phyloP scores from a whole-genome alignment of 129 eudicot species.

The Flaveria sonorensis region DNA sequence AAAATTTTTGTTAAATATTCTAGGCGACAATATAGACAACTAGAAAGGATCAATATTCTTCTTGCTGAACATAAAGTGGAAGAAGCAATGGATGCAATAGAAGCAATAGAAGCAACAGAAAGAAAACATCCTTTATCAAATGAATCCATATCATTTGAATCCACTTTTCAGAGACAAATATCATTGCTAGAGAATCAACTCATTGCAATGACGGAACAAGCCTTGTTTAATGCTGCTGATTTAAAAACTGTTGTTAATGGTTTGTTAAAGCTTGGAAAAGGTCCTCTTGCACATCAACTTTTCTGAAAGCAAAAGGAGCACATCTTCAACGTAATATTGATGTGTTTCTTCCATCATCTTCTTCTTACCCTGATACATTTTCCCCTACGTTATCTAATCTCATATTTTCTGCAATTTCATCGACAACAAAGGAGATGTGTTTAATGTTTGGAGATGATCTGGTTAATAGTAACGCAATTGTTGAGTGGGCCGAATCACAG shows the following conservation, averaged over 20 bases:
- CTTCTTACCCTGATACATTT: conserved; percentile 81
- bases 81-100: conserved; percentile 61
- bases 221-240: conserved; percentile 41
- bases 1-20: too few species aligned
- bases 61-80: conserved; percentile 77
- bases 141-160: conserved; percentile 50
- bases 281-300: conserved; percentile 71
- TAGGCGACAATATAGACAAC: not conserved
- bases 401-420: conserved; percentile 65
- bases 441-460: conserved; percentile 77
- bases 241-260: conserved; percentile 46
- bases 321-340: conserved; percentile 65
- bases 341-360: conserved; percentile 70
- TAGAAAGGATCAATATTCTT: conserved; percentile 68
- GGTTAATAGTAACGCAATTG: conserved; percentile 51
- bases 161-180: conserved; percentile 57
- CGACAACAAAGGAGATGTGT: conserved; percentile 60
- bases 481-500: conserved; percentile 93
- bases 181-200: conserved; percentile 62
- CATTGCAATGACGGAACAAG: conserved; percentile 55
- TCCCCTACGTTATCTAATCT: conserved; percentile 79
- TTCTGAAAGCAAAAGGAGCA: conserved; percentile 66
- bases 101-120: conserved; percentile 57
- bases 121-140: conserved; percentile 48
- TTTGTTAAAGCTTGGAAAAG: conserved; percentile 77